Evolutionary conservation across 169 alveolate genomes (phyloP).

Genomic region (Cryptosporidium viatorum): DNA sequence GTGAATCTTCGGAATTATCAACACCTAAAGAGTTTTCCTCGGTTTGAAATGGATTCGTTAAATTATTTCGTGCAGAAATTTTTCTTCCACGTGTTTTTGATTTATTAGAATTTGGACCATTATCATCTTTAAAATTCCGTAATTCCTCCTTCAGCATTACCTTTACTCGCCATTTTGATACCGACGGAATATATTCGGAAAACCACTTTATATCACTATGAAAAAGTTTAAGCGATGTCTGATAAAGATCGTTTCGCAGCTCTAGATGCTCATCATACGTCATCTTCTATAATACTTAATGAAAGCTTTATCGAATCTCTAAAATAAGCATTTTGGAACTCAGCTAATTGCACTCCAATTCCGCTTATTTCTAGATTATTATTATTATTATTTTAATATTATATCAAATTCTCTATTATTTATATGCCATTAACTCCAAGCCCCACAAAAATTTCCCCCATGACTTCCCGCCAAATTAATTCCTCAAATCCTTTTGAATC

Average conservation of each 20-base stretch:
- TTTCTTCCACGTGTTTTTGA: neutral
- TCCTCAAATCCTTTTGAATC: too few species aligned
- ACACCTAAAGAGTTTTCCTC: neutral
- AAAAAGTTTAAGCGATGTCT: slow-evolving; percentile 39
- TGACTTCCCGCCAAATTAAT: neutral
- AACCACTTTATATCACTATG: slow-evolving; percentile 52
- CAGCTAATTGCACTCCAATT: neutral
- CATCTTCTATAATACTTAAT: neutral
- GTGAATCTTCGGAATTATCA: neutral
- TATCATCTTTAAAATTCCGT: neutral
- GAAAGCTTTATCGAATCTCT: neutral
- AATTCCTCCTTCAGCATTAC: slow-evolving; percentile 9
- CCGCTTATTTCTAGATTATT: neutral
- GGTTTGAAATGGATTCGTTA: neutral
- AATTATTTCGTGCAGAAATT: neutral
- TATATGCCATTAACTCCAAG: neutral
- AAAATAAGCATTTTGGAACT: neutral
- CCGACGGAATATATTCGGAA: slow-evolving; percentile 66
- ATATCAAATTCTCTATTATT: neutral
- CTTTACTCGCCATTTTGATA: slow-evolving; percentile 61
- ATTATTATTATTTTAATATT: neutral
- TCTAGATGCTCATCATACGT: slow-evolving; percentile 37
- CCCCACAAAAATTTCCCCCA: neutral
- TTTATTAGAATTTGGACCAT: neutral
- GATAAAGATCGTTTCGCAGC: slow-evolving; percentile 41